Conservation (phyloP, 495 filamentous ascomycete genomes). For the Penicillium paxilli region DNA sequence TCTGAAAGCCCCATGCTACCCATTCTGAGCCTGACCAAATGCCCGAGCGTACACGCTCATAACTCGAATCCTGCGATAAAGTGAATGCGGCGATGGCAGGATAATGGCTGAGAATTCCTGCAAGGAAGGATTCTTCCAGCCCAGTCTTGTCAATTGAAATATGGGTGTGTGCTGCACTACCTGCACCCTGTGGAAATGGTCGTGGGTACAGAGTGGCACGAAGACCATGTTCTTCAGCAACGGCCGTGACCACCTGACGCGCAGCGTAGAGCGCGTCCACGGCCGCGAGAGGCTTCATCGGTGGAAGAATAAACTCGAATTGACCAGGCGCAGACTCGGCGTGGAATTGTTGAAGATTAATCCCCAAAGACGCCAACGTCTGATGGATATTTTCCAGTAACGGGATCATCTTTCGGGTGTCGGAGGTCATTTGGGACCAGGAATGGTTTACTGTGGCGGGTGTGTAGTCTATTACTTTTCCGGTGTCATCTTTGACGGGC, state of each 20-base stretch:
- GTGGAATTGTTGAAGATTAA: conserved; percentile 74
- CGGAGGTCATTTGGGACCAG: conserved; percentile 44
- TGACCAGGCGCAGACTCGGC: conserved; percentile 74
- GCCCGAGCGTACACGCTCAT: conserved; percentile 39
- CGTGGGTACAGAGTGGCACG: conserved; percentile 79
- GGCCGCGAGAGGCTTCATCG: conserved; percentile 62
- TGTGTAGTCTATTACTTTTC: conserved; percentile 12
- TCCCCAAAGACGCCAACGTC: conserved; percentile 57
- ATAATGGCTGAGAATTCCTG: conserved; percentile 35
- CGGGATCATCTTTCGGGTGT: conserved; percentile 43
- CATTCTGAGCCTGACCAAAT: conserved; percentile 59
- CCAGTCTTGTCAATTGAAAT: conserved; percentile 36
- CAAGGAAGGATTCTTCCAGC: conserved; percentile 35
- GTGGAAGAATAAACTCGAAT: conserved; percentile 77
- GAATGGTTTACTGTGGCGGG: conserved; percentile 48
- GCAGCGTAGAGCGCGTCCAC: conserved; percentile 74
- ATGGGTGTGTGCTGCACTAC: conserved; percentile 45
- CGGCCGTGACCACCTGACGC: conserved; percentile 62
- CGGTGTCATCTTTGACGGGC: conserved; percentile 17
- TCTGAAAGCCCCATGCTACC: conserved; percentile 47
- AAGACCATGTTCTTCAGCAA: conserved; percentile 43
- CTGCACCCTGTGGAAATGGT: conserved; percentile 49
- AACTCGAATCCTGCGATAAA: conserved; percentile 39
- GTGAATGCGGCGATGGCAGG: conserved; percentile 38
- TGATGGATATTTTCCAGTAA: conserved; percentile 64